These are phyloP conservation scores for Chalaropsis ovoidea DNA, from an alignment of 2,329 filamentous ascomycete genomes.

Conservation along the genomic window DNA sequence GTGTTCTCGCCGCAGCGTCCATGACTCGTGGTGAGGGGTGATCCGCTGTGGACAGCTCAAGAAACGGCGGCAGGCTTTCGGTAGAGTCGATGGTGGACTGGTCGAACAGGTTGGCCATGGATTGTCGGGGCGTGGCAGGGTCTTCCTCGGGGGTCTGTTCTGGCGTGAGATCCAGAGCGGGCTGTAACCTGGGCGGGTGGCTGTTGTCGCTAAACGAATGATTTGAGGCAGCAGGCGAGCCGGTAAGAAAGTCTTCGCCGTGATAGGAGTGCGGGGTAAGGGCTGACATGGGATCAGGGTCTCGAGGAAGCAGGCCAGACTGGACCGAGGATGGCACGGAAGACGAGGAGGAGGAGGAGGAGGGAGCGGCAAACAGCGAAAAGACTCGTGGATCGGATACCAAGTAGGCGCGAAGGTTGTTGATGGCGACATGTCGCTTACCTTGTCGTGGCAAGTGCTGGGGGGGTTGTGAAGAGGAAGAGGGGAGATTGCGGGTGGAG, in stretches of 20 bases:
- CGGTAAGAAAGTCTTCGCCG: constrained; percentile 25
- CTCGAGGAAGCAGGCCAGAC: not conserved
- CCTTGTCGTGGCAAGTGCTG: constrained; percentile 36
- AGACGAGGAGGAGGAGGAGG: too few species aligned
- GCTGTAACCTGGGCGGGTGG: not conserved
- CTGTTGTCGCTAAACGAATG: constrained; percentile 4
- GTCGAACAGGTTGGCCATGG: constrained; percentile 12
- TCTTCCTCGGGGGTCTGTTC: constrained; percentile 19
- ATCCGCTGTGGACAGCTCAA: not conserved
- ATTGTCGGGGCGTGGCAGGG: constrained; percentile 21
- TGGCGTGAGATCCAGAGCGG: not conserved
- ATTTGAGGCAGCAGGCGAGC: constrained; percentile 24
- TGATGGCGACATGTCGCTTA: constrained; percentile 55
- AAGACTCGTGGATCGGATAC: constrained; percentile 60
- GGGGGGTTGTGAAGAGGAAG: not conserved
- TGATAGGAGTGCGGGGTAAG: constrained; percentile 43
- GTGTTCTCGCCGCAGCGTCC: not conserved
- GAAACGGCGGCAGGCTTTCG: constrained; percentile 18
- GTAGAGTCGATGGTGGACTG: constrained; percentile 6
- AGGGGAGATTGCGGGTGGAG: not conserved
- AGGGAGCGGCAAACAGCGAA: constrained; percentile 42
- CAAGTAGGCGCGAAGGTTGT: constrained; percentile 52
- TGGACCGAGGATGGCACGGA: constrained; percentile 41
- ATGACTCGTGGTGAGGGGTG: not conserved
- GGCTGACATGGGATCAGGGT: constrained; percentile 32